These are phyloP conservation scores for Pterocarpus santalinus DNA, from an alignment of 306 rosid species.

Conservation along the genomic window DNA sequence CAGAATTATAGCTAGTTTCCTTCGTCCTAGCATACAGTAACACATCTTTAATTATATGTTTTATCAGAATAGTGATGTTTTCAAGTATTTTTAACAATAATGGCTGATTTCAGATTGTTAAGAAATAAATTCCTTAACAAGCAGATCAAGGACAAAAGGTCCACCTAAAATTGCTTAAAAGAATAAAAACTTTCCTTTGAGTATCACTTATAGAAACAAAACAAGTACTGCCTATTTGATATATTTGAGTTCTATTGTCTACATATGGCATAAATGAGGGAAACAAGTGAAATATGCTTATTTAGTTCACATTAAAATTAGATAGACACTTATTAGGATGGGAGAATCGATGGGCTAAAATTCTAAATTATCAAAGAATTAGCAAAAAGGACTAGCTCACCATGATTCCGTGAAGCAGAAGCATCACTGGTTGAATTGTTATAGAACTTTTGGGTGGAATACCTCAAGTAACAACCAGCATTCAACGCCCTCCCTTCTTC, in stretches of 20 bases:
- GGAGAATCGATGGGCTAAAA: neutral
- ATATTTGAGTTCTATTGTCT: neutral
- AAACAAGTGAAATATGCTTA: neutral
- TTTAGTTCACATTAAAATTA: neutral
- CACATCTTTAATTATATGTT: constrained; percentile 13
- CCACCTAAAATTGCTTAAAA: neutral
- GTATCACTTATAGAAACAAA: neutral
- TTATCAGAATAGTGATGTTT: neutral
- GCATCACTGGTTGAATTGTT: constrained; percentile 49
- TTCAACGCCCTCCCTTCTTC: constrained; percentile 73
- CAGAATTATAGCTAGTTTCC: constrained; percentile 46
- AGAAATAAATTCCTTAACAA: constrained; percentile 1
- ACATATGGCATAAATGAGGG: neutral
- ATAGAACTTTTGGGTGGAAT: constrained; percentile 64
- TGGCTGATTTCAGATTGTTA: constrained; percentile 1
- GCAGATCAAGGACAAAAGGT: constrained; percentile 1
- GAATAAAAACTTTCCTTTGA: constrained; percentile 6
- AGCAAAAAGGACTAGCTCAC: constrained; percentile 44
- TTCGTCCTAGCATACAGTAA: constrained; percentile 49
- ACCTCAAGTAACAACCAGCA: constrained; percentile 78
- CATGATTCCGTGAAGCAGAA: constrained; percentile 40
- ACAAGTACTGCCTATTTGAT: neutral
- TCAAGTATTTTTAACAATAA: neutral
- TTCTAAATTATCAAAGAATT: neutral
- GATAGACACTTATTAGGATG: neutral